Evolutionary conservation across 306 rosid species (phyloP).

Genomic region (Cicer bijugum): DNA sequence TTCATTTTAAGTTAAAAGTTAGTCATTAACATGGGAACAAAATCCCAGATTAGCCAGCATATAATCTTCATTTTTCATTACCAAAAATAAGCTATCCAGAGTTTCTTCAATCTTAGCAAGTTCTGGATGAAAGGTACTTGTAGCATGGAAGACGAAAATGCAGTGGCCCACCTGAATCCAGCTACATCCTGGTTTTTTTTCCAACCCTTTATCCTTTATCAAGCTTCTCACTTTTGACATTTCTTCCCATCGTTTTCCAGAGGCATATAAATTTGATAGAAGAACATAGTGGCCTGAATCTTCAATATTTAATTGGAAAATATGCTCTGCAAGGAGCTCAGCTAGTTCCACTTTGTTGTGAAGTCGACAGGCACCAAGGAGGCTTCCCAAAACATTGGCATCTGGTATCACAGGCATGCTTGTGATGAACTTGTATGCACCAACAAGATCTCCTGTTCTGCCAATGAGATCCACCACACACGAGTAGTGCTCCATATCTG

Average conservation of each 20-base stretch:
- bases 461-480: constrained; percentile 62
- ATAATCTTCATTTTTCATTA: constrained; percentile 45
- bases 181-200: constrained; percentile 55
- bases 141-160: constrained; percentile 47
- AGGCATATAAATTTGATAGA: constrained; percentile 55
- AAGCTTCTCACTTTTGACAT: constrained; percentile 54
- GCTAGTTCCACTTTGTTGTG: constrained; percentile 56
- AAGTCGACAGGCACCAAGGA: constrained; percentile 53
- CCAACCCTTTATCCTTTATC: constrained; percentile 53
- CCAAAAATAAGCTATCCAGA: constrained; percentile 46
- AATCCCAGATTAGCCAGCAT: constrained; percentile 31
- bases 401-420: constrained; percentile 49
- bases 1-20: constrained; percentile 13
- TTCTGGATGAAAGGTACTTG: constrained; percentile 45
- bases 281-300: constrained; percentile 50
- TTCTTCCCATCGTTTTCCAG: constrained; percentile 50
- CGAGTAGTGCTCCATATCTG: constrained; percentile 52
- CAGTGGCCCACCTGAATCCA: constrained; percentile 52
- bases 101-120: constrained; percentile 47
- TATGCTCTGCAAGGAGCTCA: constrained; percentile 38
- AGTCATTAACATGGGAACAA: constrained; percentile 25
- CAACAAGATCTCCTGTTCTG: constrained; percentile 52
- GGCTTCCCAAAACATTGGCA: constrained; percentile 54
- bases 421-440: constrained; percentile 49
- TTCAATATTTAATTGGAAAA: constrained; percentile 39